These are phyloP conservation scores for Dioscorea cayenensis DNA, from an alignment of 116 monocot species.

Conservation along the genomic window DNA sequence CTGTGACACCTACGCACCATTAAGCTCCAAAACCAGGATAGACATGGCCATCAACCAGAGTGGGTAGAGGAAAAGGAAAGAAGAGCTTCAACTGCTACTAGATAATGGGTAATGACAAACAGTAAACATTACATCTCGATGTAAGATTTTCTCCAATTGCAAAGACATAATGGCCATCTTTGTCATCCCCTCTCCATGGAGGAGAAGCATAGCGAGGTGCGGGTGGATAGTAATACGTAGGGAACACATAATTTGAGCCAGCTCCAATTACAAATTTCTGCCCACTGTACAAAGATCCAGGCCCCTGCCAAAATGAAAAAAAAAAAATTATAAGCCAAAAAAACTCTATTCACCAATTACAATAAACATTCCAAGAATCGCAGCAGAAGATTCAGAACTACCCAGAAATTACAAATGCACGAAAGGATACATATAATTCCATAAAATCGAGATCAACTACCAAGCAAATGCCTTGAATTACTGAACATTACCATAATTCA, in stretches of 20 bases:
- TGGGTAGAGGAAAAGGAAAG: neutral
- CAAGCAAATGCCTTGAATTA: too few species aligned
- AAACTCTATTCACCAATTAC: neutral
- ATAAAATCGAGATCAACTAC: too few species aligned
- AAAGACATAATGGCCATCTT: slow-evolving; percentile 94
- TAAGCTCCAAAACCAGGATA: too few species aligned
- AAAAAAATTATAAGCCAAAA: neutral
- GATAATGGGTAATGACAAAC: neutral
- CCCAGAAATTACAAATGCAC: neutral
- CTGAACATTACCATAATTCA: too few species aligned
- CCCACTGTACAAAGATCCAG: slow-evolving; percentile 46
- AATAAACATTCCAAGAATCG: neutral
- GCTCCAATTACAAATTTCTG: slow-evolving; percentile 48
- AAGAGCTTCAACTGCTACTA: neutral
- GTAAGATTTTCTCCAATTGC: slow-evolving; percentile 74
- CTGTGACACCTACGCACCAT: too few species aligned
- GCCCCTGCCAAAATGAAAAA: slow-evolving; percentile 20
- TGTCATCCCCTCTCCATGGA: slow-evolving; percentile 86
- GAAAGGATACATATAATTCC: too few species aligned
- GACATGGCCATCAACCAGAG: too few species aligned
- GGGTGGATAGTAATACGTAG: slow-evolving; percentile 26
- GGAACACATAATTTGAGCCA: slow-evolving; percentile 20
- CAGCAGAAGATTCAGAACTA: neutral
- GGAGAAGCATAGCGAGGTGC: slow-evolving; percentile 57
- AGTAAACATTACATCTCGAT: slow-evolving; percentile 51